These are phyloP conservation scores for Solanum pinnatisectum DNA, from an alignment of 257 asterid genomes.

Conservation along the genomic window DNA sequence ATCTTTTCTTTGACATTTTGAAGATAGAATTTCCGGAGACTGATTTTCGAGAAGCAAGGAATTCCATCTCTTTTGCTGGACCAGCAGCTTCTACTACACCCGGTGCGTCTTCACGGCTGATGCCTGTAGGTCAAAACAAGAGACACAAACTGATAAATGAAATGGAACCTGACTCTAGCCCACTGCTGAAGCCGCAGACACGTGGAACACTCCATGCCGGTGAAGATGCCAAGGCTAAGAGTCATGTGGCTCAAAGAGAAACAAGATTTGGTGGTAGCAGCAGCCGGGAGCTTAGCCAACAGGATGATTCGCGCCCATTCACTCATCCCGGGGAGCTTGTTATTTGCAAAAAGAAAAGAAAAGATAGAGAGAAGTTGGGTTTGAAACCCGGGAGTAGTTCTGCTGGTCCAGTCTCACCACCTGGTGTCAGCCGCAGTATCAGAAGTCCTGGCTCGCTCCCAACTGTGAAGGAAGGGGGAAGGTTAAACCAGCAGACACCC, in stretches of 20 bases:
- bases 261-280: conserved; percentile 36
- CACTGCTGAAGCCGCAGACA: conserved; percentile 50
- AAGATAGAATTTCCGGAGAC: conserved; percentile 69
- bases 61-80: conserved; percentile 52
- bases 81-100: conserved; percentile 24
- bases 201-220: conserved; percentile 35
- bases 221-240: conserved; percentile 39
- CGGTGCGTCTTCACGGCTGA: conserved; percentile 60
- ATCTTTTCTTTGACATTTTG: conserved; percentile 90
- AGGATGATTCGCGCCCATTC: conserved; percentile 43
- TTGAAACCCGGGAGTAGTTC: conserved; percentile 39
- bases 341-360: conserved; percentile 88
- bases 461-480: conserved; percentile 32
- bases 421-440: conserved; percentile 41
- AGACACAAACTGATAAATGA: conserved; percentile 44
- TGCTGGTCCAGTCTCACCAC: conserved; percentile 65
- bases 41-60: conserved; percentile 78
- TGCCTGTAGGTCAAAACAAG: conserved; percentile 38
- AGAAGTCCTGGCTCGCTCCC: conserved; percentile 51
- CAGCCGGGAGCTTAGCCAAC: conserved; percentile 35
- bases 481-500: conserved; percentile 38
- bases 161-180: conserved; percentile 43
- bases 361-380: conserved; percentile 68
- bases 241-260: conserved; percentile 38
- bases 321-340: conserved; percentile 93